phyloP scores from a whole-genome alignment of 2,329 filamentous ascomycete species.

The Penicillium italicum region DNA sequence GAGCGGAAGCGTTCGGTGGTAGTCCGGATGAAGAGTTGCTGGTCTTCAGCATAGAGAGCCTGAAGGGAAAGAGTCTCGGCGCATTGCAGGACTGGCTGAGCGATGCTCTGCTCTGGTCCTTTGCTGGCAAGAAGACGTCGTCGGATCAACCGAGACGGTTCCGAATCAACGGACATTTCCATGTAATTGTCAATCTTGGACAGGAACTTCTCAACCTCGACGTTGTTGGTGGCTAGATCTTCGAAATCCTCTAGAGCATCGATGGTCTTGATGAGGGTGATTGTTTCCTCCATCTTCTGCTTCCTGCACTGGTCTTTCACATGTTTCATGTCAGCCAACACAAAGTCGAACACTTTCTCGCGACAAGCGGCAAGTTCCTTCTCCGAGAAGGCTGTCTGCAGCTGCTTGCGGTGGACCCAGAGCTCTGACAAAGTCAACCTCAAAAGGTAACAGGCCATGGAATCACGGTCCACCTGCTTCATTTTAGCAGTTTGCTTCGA shows the following conservation, averaged over 20 bases:
- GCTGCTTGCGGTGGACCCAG: constrained; percentile 31
- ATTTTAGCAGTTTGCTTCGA: constrained; percentile 30
- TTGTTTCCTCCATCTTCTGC: constrained; percentile 31
- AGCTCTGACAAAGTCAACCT: constrained; percentile 36
- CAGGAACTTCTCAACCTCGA: constrained; percentile 36
- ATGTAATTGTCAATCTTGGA: constrained; percentile 37
- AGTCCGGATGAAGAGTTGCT: constrained; percentile 37
- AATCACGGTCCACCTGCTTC: constrained; percentile 31
- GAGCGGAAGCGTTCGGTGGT: constrained; percentile 34
- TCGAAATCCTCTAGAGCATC: constrained; percentile 41
- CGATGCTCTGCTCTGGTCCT: constrained; percentile 26
- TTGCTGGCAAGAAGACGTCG: constrained; percentile 35
- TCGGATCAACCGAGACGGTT: constrained; percentile 29
- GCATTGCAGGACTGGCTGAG: constrained; percentile 31
- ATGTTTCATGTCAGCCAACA: constrained; percentile 36
- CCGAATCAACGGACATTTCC: constrained; percentile 33
- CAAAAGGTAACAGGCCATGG: constrained; percentile 38
- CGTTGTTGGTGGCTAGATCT: constrained; percentile 33
- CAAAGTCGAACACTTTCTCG: constrained; percentile 32
- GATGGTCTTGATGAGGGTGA: constrained; percentile 37
- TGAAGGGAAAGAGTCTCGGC: constrained; percentile 36
- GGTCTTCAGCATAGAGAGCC: constrained; percentile 38
- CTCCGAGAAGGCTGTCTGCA: constrained; percentile 29
- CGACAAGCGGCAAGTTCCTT: constrained; percentile 33
- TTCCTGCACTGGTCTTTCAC: constrained; percentile 37